These are phyloP conservation scores for Kodamaea leandrae DNA, from an alignment of 805 yeast species.

Conservation along the genomic window DNA sequence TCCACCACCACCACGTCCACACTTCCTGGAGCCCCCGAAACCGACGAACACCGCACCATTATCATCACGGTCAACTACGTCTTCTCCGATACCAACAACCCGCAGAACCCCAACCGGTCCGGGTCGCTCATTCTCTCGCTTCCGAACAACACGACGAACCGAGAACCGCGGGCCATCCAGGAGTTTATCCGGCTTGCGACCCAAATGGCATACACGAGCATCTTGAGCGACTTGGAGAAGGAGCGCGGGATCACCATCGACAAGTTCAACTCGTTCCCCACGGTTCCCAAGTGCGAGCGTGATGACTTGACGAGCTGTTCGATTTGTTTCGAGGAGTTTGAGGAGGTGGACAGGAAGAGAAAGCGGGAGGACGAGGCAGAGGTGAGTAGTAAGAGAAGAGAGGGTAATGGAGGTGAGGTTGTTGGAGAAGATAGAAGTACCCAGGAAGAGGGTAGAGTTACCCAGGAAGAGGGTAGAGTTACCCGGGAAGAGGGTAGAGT, in stretches of 20 bases:
- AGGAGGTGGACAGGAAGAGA: slow-evolving; percentile 6
- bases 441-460: too few species aligned
- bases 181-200: slow-evolving; percentile 66
- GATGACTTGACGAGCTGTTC: slow-evolving; percentile 46
- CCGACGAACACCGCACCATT: slow-evolving; percentile 31
- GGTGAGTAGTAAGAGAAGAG: slow-evolving; percentile 10
- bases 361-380: slow-evolving; percentile 4
- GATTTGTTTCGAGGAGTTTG: slow-evolving; percentile 42
- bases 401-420: neutral
- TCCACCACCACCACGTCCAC: slow-evolving; percentile 4
- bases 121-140: slow-evolving; percentile 64
- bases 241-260: slow-evolving; percentile 53
- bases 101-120: slow-evolving; percentile 39
- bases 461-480: too few species aligned
- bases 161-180: slow-evolving; percentile 59
- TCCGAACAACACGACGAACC: slow-evolving; percentile 60
- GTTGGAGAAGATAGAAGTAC: neutral
- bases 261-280: slow-evolving; percentile 50
- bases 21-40: slow-evolving; percentile 6
- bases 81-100: slow-evolving; percentile 40
- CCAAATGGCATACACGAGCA: slow-evolving; percentile 63
- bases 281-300: slow-evolving; percentile 29
- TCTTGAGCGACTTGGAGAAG: slow-evolving; percentile 48
- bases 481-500: too few species aligned
- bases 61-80: slow-evolving; percentile 45